Evolutionary conservation across 1,284 basidiomycete genomes (phyloP).

Genomic region (Takashimella koratensis): DNA sequence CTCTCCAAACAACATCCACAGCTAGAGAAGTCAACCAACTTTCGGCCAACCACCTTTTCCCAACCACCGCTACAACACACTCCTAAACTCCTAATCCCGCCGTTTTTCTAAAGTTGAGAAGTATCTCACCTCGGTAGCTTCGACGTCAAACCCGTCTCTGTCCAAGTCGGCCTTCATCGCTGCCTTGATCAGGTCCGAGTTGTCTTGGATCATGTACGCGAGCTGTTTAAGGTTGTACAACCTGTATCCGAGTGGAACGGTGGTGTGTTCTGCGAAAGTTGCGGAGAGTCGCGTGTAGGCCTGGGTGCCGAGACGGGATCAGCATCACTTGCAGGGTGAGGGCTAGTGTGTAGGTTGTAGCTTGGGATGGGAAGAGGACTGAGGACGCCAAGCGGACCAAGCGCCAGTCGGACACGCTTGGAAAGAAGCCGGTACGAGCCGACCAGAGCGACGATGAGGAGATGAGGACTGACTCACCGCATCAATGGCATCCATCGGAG

Average conservation of each 20-base stretch:
- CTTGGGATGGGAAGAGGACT: conserved; percentile 1
- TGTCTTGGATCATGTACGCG: conserved; percentile 61
- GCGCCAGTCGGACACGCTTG: neutral
- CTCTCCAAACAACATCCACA: conserved; percentile 57
- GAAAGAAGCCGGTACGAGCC: too few species aligned
- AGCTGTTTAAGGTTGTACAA: conserved; percentile 63
- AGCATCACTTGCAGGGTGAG: neutral
- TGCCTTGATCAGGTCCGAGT: conserved; percentile 54
- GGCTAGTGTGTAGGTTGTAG: conserved; percentile 2
- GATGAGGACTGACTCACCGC: conserved; percentile 8
- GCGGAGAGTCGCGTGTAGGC: conserved; percentile 52
- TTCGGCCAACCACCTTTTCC: too few species aligned
- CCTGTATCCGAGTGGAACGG: conserved; percentile 57
- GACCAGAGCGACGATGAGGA: too few species aligned
- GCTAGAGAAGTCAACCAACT: conserved; percentile 16
- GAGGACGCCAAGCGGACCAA: neutral
- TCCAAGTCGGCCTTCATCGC: conserved; percentile 58
- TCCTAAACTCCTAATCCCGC: neutral
- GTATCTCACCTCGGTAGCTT: conserved; percentile 32
- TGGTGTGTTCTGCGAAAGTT: conserved; percentile 56
- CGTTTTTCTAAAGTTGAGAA: neutral
- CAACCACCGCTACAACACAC: too few species aligned
- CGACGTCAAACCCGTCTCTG: conserved; percentile 48
- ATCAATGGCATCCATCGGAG: conserved; percentile 19
- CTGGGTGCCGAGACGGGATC: conserved; percentile 36